Conservation (phyloP, 2,329 filamentous ascomycete species). For the Grosmannia clavigera region DNA sequence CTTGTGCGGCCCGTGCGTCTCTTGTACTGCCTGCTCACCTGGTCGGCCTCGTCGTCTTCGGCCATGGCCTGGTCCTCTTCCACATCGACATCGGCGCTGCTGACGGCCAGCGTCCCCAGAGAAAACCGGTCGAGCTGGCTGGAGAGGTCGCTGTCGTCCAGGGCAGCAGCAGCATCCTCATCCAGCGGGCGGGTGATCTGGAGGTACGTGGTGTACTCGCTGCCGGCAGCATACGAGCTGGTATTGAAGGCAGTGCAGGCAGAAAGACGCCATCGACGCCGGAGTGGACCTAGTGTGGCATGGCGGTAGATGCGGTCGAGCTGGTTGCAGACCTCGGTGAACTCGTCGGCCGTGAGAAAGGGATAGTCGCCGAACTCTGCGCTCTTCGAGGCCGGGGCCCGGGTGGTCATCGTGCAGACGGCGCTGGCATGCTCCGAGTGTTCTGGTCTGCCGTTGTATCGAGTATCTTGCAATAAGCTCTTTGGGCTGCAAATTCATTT, state of each 20-base stretch:
- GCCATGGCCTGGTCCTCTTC: constrained; percentile 33
- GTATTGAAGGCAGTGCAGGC: constrained; percentile 38
- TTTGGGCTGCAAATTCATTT: too few relatives aligned
- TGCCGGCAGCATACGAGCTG: constrained; percentile 20
- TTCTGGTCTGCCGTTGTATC: not conserved
- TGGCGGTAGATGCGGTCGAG: constrained; percentile 47
- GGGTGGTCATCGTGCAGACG: not conserved
- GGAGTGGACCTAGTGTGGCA: constrained; percentile 41
- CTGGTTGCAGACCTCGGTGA: constrained; percentile 50
- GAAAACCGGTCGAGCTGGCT: constrained; percentile 33
- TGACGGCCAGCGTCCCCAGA: constrained; percentile 16
- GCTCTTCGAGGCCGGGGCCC: constrained; percentile 5
- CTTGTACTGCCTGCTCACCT: constrained; percentile 23
- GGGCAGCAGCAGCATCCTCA: constrained; percentile 14
- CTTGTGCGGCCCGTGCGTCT: not conserved
- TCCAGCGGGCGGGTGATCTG: constrained; percentile 45
- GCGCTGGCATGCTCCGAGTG: not conserved
- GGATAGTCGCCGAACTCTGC: constrained; percentile 44
- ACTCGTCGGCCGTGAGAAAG: constrained; percentile 48
- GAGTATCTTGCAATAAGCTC: not conserved
- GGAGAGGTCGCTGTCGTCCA: constrained; percentile 33
- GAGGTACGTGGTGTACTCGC: constrained; percentile 38
- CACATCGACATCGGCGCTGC: constrained; percentile 13
- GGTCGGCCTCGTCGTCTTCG: constrained; percentile 37
- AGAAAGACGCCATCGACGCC: constrained; percentile 41